phyloP scores from a whole-genome alignment of 2,329 filamentous ascomycete genomes.

The Dactylella cylindrospora region DNA sequence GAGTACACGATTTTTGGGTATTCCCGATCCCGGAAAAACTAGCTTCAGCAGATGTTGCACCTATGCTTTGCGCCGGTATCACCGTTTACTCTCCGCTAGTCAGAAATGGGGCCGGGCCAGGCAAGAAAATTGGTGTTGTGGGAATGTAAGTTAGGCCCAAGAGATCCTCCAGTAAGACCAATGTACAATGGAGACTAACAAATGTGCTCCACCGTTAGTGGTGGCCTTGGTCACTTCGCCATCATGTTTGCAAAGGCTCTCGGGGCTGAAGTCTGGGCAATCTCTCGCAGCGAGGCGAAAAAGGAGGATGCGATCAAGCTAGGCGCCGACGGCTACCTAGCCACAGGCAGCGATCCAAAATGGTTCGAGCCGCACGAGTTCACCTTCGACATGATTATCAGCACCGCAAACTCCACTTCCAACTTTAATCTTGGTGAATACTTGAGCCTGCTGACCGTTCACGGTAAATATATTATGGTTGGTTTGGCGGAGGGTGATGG shows the following conservation, averaged over 20 bases:
- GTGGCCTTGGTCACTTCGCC: conserved; percentile 71
- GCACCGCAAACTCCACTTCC: conserved; percentile 69
- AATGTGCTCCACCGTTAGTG: conserved; percentile 50
- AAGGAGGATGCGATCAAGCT: conserved; percentile 62
- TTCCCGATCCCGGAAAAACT: conserved; percentile 69
- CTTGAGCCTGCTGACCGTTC: conserved; percentile 72
- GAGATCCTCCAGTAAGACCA: conserved; percentile 46
- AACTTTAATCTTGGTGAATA: conserved; percentile 68
- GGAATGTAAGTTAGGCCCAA: conserved; percentile 58
- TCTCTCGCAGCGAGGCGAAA: conserved; percentile 63
- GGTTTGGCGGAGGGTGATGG: conserved; percentile 59
- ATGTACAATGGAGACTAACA: not conserved
- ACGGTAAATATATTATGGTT: conserved; percentile 62
- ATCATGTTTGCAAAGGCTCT: conserved; percentile 69
- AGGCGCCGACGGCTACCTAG: conserved; percentile 64
- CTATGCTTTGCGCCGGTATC: conserved; percentile 82
- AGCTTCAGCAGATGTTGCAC: conserved; percentile 64
- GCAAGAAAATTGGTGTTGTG: conserved; percentile 75
- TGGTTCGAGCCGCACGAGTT: conserved; percentile 62
- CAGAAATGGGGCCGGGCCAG: conserved; percentile 71
- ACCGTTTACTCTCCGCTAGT: conserved; percentile 78
- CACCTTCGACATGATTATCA: conserved; percentile 75
- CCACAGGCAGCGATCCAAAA: conserved; percentile 58
- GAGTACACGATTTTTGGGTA: conserved; percentile 59
- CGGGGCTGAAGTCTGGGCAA: conserved; percentile 64